These are phyloP conservation scores for Sicyos baderoa DNA, from an alignment of 306 rosid genomes.

Conservation along the genomic window DNA sequence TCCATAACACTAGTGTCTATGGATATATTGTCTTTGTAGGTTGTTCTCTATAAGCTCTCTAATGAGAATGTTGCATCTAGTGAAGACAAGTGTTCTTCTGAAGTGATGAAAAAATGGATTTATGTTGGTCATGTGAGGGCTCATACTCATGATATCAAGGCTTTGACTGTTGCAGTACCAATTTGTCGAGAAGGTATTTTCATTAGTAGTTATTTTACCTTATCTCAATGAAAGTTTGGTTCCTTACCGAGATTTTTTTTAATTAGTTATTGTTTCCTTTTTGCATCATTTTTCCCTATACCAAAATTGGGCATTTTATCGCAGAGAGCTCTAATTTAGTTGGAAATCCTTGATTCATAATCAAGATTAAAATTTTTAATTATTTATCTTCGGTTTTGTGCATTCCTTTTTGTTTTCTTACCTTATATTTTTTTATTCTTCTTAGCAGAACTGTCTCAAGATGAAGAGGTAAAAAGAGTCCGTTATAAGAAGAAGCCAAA, in stretches of 20 bases:
- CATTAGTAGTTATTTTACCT: conserved; percentile 3
- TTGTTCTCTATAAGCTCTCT: conserved; percentile 81
- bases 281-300: background rate
- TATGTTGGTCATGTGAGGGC: conserved; percentile 67
- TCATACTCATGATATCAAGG: conserved; percentile 81
- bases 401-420: background rate
- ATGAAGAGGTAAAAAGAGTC: conserved; percentile 48
- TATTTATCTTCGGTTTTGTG: background rate
- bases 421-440: background rate
- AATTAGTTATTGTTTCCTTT: background rate
- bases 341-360: background rate
- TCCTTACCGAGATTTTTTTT: background rate
- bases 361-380: background rate
- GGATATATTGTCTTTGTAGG: no score
- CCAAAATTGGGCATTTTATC: background rate
- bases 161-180: conserved; percentile 82
- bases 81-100: conserved; percentile 26
- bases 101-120: conserved; percentile 55
- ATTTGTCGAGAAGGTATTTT: conserved; percentile 69
- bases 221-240: background rate
- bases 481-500: conserved; percentile 38
- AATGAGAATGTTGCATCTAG: conserved; percentile 32
- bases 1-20: no score
- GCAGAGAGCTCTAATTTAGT: background rate
- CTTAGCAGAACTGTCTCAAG: conserved; percentile 39